Evolutionary conservation across 2,329 filamentous ascomycete species (phyloP).

Genomic region (Diplocarpon rosae): DNA sequence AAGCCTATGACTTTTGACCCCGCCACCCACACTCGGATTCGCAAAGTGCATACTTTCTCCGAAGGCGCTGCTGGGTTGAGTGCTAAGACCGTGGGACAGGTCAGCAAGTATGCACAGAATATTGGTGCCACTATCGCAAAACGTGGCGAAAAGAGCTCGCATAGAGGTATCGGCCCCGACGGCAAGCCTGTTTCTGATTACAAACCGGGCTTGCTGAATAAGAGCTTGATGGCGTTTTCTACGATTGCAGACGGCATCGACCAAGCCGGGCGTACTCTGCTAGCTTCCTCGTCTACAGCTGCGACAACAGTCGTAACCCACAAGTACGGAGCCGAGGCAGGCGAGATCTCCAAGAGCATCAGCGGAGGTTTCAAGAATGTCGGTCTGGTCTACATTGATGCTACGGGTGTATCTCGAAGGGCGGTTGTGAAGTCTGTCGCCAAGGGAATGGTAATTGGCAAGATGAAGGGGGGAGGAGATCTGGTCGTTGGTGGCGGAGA

Average conservation of each 20-base stretch:
- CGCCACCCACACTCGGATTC: slow-evolving; percentile 71
- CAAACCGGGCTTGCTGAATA: slow-evolving; percentile 89
- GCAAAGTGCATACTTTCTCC: slow-evolving; percentile 83
- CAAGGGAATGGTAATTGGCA: slow-evolving; percentile 88
- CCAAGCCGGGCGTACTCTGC: slow-evolving; percentile 67
- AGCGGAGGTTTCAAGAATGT: slow-evolving; percentile 91
- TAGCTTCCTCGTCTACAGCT: slow-evolving; percentile 65
- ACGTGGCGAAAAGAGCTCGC: slow-evolving; percentile 42
- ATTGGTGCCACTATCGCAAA: slow-evolving; percentile 65
- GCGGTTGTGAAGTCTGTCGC: slow-evolving; percentile 91
- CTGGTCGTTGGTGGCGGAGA: slow-evolving; percentile 57
- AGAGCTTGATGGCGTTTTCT: slow-evolving; percentile 90
- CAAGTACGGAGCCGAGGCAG: slow-evolving; percentile 77
- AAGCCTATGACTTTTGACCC: slow-evolving; percentile 85
- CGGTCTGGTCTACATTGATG: slow-evolving; percentile 93
- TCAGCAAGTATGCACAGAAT: slow-evolving; percentile 79
- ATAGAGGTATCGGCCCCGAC: slow-evolving; percentile 56
- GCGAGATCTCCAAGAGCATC: slow-evolving; percentile 61
- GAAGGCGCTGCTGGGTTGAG: slow-evolving; percentile 68
- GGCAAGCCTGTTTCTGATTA: slow-evolving; percentile 51
- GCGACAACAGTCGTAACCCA: slow-evolving; percentile 82
- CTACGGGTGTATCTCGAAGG: slow-evolving; percentile 77
- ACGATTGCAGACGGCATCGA: slow-evolving; percentile 92
- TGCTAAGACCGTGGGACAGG: slow-evolving; percentile 75
- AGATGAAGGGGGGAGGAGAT: slow-evolving; percentile 62